Evolutionary conservation across 441 rosid genomes (phyloP), one percentile per base, ranked within the genome.

Genomic region (Codiaeum variegatum): DNA sequence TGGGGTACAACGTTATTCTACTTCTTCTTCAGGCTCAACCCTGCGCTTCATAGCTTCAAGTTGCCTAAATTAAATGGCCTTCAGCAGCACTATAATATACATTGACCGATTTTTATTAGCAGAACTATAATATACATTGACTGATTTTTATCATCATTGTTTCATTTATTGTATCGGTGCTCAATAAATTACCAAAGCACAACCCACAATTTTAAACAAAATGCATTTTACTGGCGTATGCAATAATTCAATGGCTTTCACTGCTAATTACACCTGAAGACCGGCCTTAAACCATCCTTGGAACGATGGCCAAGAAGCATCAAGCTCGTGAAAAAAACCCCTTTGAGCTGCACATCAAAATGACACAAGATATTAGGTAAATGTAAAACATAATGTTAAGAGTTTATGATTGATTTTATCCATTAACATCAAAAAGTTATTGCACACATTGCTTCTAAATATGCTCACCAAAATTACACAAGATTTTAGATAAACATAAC

Each of bases 301-400:
- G 40, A 52, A 16, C 0, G 19, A 66, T 10, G 44, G 63, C 23
- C 5, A 18, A 6, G 42, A 49, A 24, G 38, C 61, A 75, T 88
- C 83, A 93, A 42, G 93, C 78, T 60, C 92, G 84, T 56, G 89
- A 90, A 31, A 93, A 80, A 67, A 93, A 91, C 69, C 98, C 98
- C 77, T 93, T 91, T 4, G 97, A 93, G 81, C 98, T 90, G 95
- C 83, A 76, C 23, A 73, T 23, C 29, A 19, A 69, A 66, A 69
- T 10, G 0, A 24, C 29, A 60, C 16, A 60, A 11, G 3, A 36
- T 60, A 11, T 28, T 26, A 19, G 56, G 42, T 28, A 29, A 31
- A 6, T 34, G 8, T 36, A 18, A 24, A 7, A 23, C 26, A 5
- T 23, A 26, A 66, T 47, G 4, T 28, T 9, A 5, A 51, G 18